Evolutionary conservation across 2,329 filamentous ascomycete genomes (phyloP).

Genomic region (Mycosphaerella sp.): DNA sequence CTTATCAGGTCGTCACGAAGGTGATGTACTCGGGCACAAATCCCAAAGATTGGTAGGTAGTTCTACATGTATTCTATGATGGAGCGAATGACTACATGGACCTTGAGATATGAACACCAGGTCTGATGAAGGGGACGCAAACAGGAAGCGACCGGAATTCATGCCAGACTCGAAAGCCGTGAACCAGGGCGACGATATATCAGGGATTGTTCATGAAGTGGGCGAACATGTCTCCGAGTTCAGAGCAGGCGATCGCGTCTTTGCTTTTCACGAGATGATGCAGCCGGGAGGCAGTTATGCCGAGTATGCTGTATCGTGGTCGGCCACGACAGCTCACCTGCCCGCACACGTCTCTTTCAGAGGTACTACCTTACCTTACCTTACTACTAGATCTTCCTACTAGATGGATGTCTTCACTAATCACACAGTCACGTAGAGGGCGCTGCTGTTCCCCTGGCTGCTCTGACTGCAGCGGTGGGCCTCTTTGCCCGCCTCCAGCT

Average conservation of each 20-base stretch:
- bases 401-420: conserved; percentile 2
- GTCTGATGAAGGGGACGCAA: neutral
- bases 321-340: conserved; percentile 53
- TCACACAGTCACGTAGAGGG: conserved; percentile 31
- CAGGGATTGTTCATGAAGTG: conserved; percentile 47
- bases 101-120: too few relatives aligned
- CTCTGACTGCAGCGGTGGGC: conserved; percentile 44
- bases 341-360: conserved; percentile 48
- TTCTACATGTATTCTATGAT: too few relatives aligned
- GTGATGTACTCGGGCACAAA: conserved; percentile 32
- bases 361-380: too few relatives aligned
- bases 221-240: conserved; percentile 54
- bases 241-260: conserved; percentile 52
- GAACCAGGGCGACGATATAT: conserved; percentile 35
- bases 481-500: conserved; percentile 41
- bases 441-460: conserved; percentile 43
- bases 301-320: conserved; percentile 54
- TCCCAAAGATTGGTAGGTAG: conserved; percentile 32
- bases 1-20: conserved; percentile 32
- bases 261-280: conserved; percentile 51
- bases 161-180: conserved; percentile 16
- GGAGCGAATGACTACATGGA: neutral
- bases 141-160: conserved; percentile 20
- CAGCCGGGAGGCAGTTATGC: conserved; percentile 51
- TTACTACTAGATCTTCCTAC: too few relatives aligned